phyloP scores from a whole-genome alignment of 306 rosid genomes.

The Rosa rugosa region DNA sequence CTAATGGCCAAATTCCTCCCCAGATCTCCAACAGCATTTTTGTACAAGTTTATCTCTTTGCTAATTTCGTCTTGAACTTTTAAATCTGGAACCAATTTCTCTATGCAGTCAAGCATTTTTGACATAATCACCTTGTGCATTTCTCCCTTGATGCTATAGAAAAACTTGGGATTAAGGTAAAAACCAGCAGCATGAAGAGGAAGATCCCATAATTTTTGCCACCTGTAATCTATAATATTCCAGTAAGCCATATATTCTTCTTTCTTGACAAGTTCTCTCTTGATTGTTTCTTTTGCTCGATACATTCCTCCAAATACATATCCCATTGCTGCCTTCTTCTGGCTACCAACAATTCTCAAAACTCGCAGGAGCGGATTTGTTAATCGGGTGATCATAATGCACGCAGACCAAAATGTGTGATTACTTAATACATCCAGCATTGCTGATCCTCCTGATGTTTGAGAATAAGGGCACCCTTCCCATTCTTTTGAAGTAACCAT shows the following conservation, averaged over 20 bases:
- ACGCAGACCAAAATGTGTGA: slow-evolving; percentile 67
- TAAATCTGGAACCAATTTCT: slow-evolving; percentile 65
- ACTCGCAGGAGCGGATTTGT: slow-evolving; percentile 55
- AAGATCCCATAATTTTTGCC: slow-evolving; percentile 62
- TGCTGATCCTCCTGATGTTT: slow-evolving; percentile 60
- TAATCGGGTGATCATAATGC: slow-evolving; percentile 56
- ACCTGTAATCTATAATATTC: slow-evolving; percentile 67
- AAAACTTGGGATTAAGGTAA: slow-evolving; percentile 74
- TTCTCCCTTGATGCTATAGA: slow-evolving; percentile 64
- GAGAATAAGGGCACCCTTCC: slow-evolving; percentile 57
- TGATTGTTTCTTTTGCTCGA: slow-evolving; percentile 64
- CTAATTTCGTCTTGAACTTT: slow-evolving; percentile 71
- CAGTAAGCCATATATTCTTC: slow-evolving; percentile 72
- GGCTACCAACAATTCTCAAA: slow-evolving; percentile 51
- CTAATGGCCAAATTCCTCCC: slow-evolving; percentile 81
- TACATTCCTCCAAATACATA: slow-evolving; percentile 69
- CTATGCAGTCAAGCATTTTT: slow-evolving; percentile 74
- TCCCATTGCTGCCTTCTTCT: slow-evolving; percentile 75
- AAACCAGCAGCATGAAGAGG: slow-evolving; percentile 77
- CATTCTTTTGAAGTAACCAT: slow-evolving; percentile 80
- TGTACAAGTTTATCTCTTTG: slow-evolving; percentile 64
- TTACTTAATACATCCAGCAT: slow-evolving; percentile 51
- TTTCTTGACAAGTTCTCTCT: slow-evolving; percentile 57
- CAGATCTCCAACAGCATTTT: slow-evolving; percentile 66
- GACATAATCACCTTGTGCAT: slow-evolving; percentile 51